Percentiles rank a stretch among this genome's conserved stretches.
Evolutionary conservation across 768 basidiomycete species (phyloP).

Genomic region (Omphalotus guepiniiformis): DNA sequence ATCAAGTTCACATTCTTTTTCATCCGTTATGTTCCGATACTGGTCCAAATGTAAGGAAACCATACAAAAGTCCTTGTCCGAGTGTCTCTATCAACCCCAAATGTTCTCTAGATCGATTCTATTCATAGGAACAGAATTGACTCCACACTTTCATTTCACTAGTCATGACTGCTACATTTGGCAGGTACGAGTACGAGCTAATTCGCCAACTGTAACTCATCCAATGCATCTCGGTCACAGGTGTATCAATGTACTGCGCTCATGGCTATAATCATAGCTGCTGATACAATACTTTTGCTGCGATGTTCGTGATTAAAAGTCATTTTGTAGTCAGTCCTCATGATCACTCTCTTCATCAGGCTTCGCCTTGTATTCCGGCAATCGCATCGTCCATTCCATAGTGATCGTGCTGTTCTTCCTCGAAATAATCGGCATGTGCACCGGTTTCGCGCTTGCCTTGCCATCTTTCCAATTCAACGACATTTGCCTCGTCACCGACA

Average conservation of each 20-base stretch:
- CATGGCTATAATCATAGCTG: background rate
- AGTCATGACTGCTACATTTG: conserved; percentile 39
- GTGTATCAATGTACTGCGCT: background rate
- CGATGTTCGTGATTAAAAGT: conserved; percentile 19
- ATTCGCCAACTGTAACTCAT: too few species aligned
- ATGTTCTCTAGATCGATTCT: background rate
- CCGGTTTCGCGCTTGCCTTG: background rate
- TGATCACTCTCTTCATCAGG: conserved; percentile 2
- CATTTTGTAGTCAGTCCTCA: background rate
- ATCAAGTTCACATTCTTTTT: conserved; percentile 1
- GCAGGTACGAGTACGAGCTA: too few species aligned
- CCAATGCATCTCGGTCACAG: too few species aligned
- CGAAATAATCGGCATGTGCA: conserved; percentile 5
- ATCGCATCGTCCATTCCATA: background rate
- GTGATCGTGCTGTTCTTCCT: background rate
- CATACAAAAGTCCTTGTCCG: too few species aligned
- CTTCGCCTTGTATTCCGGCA: conserved; percentile 7
- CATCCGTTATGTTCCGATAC: conserved; percentile 1
- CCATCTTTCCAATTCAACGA: background rate
- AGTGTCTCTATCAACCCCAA: background rate
- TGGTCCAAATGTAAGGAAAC: conserved; percentile 8
- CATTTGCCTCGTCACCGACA: background rate
- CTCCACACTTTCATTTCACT: conserved; percentile 31
- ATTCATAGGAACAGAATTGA: background rate
- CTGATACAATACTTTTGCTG: conserved; percentile 36